Evolutionary conservation across 2,329 filamentous ascomycete genomes (phyloP).

Genomic region (Pseudopithomyces chartarum): DNA sequence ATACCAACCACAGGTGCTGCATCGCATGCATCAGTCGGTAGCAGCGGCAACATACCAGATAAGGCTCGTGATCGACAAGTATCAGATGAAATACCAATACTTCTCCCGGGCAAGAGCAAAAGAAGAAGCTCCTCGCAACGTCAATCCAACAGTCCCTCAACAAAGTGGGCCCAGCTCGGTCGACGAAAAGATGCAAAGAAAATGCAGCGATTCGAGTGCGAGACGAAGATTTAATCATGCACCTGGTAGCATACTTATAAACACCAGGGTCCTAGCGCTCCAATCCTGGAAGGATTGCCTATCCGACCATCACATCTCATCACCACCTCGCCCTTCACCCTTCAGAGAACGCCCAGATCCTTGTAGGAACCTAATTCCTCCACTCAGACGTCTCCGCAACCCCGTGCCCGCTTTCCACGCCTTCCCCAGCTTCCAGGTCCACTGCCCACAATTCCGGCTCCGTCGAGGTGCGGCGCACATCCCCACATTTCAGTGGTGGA

Average conservation of each 20-base stretch:
- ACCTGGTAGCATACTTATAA: neutral
- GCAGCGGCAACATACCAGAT: neutral
- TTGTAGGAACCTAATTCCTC: constrained; percentile 1
- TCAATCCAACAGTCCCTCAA: constrained; percentile 3
- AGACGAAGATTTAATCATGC: neutral
- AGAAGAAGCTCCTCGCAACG: neutral
- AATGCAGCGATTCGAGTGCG: neutral
- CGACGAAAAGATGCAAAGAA: neutral
- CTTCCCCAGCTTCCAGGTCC: constrained; percentile 5
- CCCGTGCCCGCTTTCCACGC: neutral
- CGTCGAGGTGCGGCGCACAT: constrained; percentile 11
- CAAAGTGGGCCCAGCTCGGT: neutral
- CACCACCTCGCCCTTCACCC: neutral
- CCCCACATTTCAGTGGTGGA: constrained; percentile 16
- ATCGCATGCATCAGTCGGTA: neutral
- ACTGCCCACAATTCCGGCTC: neutral
- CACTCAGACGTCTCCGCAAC: constrained; percentile 13
- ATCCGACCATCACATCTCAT: neutral
- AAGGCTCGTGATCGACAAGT: neutral
- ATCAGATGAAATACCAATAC: neutral
- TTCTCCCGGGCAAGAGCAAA: neutral
- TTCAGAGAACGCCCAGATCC: neutral
- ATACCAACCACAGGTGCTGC: neutral
- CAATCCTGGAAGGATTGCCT: neutral
- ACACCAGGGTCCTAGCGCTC: constrained; percentile 6